Percentiles rank a stretch among this genome's conserved stretches.
These are phyloP conservation scores for Cyclotella choctawhatcheeana DNA, from an alignment of 108 stramenopile species.

Conservation along the genomic window DNA sequence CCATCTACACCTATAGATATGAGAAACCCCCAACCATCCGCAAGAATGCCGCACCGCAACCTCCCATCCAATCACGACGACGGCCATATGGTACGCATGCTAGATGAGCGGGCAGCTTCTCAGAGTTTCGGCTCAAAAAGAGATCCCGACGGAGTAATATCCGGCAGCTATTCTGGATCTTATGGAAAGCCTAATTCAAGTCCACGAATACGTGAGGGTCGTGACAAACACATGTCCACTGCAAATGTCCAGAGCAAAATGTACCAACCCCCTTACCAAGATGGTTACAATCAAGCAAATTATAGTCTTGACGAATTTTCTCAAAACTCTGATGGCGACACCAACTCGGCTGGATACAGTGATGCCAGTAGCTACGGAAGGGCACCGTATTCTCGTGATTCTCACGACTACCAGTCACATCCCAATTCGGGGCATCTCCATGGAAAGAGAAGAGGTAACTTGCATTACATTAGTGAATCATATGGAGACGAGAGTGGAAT, in stretches of 20 bases:
- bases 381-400: background rate
- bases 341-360: constrained; percentile 28
- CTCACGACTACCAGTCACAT: constrained; percentile 16
- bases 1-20: constrained; percentile 2
- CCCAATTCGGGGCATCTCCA: background rate
- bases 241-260: too few species aligned
- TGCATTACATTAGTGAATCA: constrained; percentile 39
- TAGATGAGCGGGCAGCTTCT: constrained; percentile 50
- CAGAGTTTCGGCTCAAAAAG: constrained; percentile 21
- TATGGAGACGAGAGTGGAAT: constrained; percentile 32
- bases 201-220: constrained; percentile 10
- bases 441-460: constrained; percentile 30
- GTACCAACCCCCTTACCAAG: constrained; percentile 26
- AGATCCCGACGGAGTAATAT: constrained; percentile 8
- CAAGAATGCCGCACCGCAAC: constrained; percentile 11
- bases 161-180: constrained; percentile 23
- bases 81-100: constrained; percentile 44
- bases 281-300: constrained; percentile 38
- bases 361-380: constrained; percentile 26
- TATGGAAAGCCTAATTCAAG: constrained; percentile 15
- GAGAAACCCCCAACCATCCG: constrained; percentile 18
- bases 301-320: constrained; percentile 52
- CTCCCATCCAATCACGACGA: constrained; percentile 16
- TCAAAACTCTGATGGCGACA: constrained; percentile 35
- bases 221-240: background rate